Evolutionary conservation across 2,329 filamentous ascomycete genomes (phyloP).

Genomic region (Venturia asperata): DNA sequence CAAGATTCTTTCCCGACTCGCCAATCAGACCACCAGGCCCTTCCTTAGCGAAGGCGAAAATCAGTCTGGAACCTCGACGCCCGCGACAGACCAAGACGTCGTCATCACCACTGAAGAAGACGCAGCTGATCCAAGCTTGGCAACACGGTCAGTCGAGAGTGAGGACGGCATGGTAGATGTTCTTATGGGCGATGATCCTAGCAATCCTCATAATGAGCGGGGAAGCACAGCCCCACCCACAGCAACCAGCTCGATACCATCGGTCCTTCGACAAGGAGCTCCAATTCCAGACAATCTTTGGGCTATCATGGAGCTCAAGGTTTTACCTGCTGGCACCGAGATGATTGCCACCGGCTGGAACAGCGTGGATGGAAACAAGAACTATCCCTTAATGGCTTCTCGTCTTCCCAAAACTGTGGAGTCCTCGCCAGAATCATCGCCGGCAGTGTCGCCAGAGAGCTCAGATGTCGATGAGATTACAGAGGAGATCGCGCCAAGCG

Average conservation of each 20-base stretch:
- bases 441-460: slow-evolving; percentile 9
- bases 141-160: slow-evolving; percentile 72
- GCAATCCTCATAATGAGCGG: slow-evolving; percentile 26
- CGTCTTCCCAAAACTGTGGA: slow-evolving; percentile 32
- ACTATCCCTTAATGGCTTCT: slow-evolving; percentile 49
- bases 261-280: slow-evolving; percentile 47
- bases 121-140: slow-evolving; percentile 61
- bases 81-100: slow-evolving; percentile 55
- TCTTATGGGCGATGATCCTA: slow-evolving; percentile 53
- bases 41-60: slow-evolving; percentile 51
- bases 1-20: slow-evolving; percentile 70
- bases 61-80: slow-evolving; percentile 31
- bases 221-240: slow-evolving; percentile 24
- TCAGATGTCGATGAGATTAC: slow-evolving; percentile 13
- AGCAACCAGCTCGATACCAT: slow-evolving; percentile 34
- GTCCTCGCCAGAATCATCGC: neutral
- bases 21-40: slow-evolving; percentile 65
- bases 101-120: slow-evolving; percentile 57
- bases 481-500: neutral
- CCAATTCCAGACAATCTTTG: slow-evolving; percentile 59
- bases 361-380: slow-evolving; percentile 50
- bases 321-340: slow-evolving; percentile 49
- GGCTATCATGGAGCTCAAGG: slow-evolving; percentile 70
- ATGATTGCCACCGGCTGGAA: slow-evolving; percentile 65
- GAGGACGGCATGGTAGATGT: slow-evolving; percentile 91